A percentile compares a stretch with the other conserved stretches of the same genome.
Evolutionary conservation across 2,329 filamentous ascomycete genomes (phyloP).

Genomic region (Penicillium fuscoglaucum): DNA sequence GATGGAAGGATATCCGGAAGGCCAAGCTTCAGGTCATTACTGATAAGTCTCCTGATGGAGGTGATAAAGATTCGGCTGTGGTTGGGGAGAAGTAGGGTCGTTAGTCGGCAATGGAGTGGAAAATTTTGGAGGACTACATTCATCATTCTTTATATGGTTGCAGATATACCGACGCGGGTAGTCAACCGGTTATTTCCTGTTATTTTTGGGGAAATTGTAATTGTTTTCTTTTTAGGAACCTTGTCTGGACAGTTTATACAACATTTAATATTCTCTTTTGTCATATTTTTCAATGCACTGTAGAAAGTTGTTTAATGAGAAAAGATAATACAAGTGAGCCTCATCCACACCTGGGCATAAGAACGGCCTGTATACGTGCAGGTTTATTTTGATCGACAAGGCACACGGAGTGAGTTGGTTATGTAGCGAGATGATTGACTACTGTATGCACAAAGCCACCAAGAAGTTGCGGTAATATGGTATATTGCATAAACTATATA

Average conservation of each 20-base stretch:
- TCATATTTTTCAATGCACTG: neutral
- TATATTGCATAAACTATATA: no score
- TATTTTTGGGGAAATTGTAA: neutral
- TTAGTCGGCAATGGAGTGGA: neutral
- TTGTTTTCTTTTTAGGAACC: neutral
- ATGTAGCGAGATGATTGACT: no score
- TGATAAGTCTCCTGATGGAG: neutral
- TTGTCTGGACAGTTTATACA: neutral
- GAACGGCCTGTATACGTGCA: no score
- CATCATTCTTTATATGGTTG: neutral
- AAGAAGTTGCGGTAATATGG: neutral
- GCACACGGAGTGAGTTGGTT: no score
- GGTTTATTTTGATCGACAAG: no score
- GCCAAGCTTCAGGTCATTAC: slow-evolving; percentile 22
- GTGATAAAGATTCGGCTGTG: neutral
- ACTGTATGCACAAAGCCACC: no score
- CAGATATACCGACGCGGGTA: neutral
- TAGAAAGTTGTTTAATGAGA: neutral
- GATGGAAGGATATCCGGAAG: slow-evolving; percentile 33
- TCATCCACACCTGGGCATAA: neutral
- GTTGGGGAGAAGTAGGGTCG: neutral
- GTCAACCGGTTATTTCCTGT: neutral
- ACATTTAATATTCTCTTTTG: neutral
- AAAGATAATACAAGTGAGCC: neutral
- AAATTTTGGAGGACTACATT: neutral